Evolutionary conservation across 2,329 filamentous ascomycete genomes (phyloP), one percentile per base, ranked within the genome.

Genomic region (Mycosphaerella arachidis): DNA sequence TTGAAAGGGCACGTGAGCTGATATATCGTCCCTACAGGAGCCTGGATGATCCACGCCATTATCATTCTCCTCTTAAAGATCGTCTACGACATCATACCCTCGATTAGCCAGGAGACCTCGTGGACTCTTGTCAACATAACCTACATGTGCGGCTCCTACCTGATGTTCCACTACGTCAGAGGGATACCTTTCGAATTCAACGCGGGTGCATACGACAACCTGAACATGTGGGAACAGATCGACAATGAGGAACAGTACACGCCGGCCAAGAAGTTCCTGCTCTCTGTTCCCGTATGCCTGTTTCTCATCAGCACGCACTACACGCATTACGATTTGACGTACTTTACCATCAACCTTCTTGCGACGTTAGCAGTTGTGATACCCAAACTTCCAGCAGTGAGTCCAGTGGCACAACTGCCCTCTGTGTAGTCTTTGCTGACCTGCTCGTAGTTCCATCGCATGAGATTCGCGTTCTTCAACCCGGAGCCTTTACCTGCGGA

Each of bases 181-280:
- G 94, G 94, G 69, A 91, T 97, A 51, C 94, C 94, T 6, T 99
- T 99, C 74, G 94, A 99, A 77, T 99, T 99, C 84, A 99, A 99
- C 74, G 89, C 91, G 58, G 94, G 94, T 61, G 94, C 94, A 69
- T 99, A 97, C 77, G 94, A 99, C 82, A 97, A 99, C 77, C 84
- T 99, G 73, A 99, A 97, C 80, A 97, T 99, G 94, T 99, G 94
- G 94, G 94, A 99, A 81, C 94, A 99, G 79, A 99, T 99, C 75
- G 94, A 99, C 81, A 95, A 97, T 72, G 94, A 94, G 51, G 94
- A 94, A 70, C 94, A 99, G 76, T 99, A 97, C 80, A 99, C 94
- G 0, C 94, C 94, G 4, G 91, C 94, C 67, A 99, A 99, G 83
- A 99, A 99, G 78, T 99, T 99, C 73, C 82, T 99, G 61, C 86